These are phyloP conservation scores for Cruciata laevipes DNA, from an alignment of 257 asterid genomes.

Conservation along the genomic window DNA sequence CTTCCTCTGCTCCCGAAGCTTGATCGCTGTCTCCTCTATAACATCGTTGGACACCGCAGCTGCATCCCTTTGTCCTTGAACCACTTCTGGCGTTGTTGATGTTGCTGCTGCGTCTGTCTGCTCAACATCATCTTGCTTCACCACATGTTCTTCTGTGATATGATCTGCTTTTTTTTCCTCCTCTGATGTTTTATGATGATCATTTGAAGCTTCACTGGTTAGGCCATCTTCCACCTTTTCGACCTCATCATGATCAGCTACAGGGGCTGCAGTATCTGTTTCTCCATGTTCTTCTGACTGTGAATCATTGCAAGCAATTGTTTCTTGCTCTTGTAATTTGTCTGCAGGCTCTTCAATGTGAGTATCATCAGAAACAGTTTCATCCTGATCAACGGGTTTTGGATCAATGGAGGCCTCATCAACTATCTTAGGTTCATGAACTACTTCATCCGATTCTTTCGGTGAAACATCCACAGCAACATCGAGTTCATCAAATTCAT, in stretches of 20 bases:
- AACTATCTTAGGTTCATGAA: conserved; percentile 16
- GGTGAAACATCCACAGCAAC: conserved; percentile 16
- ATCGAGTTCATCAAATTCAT: conserved; percentile 14
- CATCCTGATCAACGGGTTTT: conserved; percentile 17
- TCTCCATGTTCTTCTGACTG: conserved; percentile 16
- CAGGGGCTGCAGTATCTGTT: background rate
- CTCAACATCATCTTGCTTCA: conserved; percentile 14
- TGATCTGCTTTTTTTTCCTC: conserved; percentile 10
- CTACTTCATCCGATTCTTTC: conserved; percentile 9
- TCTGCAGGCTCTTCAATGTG: conserved; percentile 24
- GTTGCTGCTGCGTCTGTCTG: background rate
- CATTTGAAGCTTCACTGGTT: background rate
- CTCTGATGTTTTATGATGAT: background rate
- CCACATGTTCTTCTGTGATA: conserved; percentile 17
- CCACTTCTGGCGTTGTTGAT: conserved; percentile 21
- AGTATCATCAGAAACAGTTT: conserved; percentile 10
- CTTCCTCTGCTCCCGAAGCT: conserved; percentile 57
- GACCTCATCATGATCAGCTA: background rate
- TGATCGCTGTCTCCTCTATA: conserved; percentile 62
- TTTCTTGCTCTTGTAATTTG: conserved; percentile 17
- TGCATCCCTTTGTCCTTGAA: conserved; percentile 34
- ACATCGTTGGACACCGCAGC: conserved; percentile 46
- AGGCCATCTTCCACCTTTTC: background rate
- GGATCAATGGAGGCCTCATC: conserved; percentile 22
- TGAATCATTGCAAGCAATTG: conserved; percentile 7